Conservation (phyloP, 306 rosid genomes). For the Acacia acuminata region DNA sequence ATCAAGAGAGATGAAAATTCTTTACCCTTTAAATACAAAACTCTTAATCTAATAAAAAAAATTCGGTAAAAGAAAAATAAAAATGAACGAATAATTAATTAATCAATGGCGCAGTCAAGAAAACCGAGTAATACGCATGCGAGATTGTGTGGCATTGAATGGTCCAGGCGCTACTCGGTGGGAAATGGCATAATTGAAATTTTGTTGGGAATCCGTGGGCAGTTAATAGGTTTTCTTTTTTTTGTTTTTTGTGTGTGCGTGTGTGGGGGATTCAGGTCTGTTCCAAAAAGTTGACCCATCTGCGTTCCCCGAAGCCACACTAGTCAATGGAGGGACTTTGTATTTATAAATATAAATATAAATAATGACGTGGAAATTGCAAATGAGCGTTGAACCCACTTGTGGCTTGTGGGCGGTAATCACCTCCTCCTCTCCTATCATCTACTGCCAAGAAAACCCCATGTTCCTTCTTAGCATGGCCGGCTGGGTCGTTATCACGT, state of each 20-base stretch:
- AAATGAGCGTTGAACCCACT: not conserved
- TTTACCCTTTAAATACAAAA: no score
- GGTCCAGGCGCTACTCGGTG: not conserved
- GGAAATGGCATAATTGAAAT: conserved; percentile 25
- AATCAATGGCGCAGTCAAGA: not conserved
- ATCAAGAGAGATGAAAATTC: no score
- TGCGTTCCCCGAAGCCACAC: conserved; percentile 33
- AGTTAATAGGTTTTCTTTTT: not conserved
- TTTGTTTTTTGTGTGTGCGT: no score
- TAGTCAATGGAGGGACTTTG: not conserved
- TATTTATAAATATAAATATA: not conserved
- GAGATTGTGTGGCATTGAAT: not conserved
- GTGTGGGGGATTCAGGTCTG: not conserved
- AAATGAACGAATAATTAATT: not conserved
- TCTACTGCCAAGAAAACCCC: not conserved
- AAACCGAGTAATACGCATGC: not conserved
- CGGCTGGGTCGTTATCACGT: not conserved
- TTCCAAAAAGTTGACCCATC: not conserved
- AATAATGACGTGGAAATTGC: not conserved
- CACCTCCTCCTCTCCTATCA: not conserved
- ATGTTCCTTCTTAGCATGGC: not conserved
- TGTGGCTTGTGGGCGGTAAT: not conserved
- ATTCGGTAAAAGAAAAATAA: not conserved
- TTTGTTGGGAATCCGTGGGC: not conserved
- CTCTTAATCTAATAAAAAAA: not conserved